Base-by-base conservation (phyloP, 1,284 basidiomycete species). In the Cryptococcus hybrid region DNA sequence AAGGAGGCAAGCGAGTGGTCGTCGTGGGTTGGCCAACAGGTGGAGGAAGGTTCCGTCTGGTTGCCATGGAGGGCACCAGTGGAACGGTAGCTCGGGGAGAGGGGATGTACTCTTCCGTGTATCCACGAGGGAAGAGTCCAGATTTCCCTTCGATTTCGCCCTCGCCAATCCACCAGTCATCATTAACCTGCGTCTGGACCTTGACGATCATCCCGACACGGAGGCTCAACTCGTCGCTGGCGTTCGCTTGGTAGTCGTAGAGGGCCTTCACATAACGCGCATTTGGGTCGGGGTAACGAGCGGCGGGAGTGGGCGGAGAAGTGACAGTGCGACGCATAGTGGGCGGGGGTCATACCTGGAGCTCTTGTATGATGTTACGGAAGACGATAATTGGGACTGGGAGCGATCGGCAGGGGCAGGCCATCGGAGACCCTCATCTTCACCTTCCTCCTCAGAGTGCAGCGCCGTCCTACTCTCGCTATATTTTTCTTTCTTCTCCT, bases 81-180 rank as follows among this genome's bases (percentile, higher is more conserved):
- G 67, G 64, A 0, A 65, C 57, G n/a, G 62, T 61, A 9, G 63
- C 55, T 6, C 56, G 55, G 11, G 67, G 65, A 9, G 68, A 60
- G 3, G 70, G 62, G 7, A 69, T 61, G 34, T 82, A 68, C n/a
- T 70, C 77, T 64, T 88, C 86, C 3, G 85, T 86, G 73, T 90
- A 88, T 1, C 84, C 82, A 3, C 83, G 82, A 0, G 90, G 90
- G 81, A 92, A 92, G 45, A 92, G 69, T 7, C 90, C 90, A 47
- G 82, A 84, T 64, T 80, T 81, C 12, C 88, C 88, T 35, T 47
- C 52, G 58, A n/a, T 50, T 46, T 59, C 34, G 45, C 50, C n/a
- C 46, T 59, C 34, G 43, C 54, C 24, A 39, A 48, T 24, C 38
- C 45, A 30, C 47, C 48, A 48, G 37, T 54, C 24, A 57, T 88